A percentile compares a stretch with the other conserved stretches of the same genome.
These are phyloP conservation scores for Cladosporium sp. DNA, from an alignment of 2,329 filamentous ascomycete genomes.

Conservation along the genomic window DNA sequence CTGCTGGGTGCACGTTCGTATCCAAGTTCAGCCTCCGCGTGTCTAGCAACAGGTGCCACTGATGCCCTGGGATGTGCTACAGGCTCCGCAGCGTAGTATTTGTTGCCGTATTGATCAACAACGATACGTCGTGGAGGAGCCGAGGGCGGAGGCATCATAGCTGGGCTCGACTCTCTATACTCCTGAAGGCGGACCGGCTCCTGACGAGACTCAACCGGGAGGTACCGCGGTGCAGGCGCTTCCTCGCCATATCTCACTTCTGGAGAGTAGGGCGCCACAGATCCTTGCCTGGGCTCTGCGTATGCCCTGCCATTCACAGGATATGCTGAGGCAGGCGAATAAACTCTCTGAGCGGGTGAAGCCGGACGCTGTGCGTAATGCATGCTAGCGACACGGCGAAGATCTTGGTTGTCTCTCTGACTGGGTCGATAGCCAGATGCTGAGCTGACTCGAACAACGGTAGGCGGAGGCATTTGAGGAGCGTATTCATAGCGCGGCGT, in stretches of 20 bases:
- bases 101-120: conserved; percentile 76
- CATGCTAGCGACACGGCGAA: conserved; percentile 44
- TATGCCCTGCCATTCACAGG: conserved; percentile 41
- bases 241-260: conserved; percentile 30
- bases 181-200: conserved; percentile 18
- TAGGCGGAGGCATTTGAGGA: conserved; percentile 28
- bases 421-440: conserved; percentile 30
- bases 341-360: conserved; percentile 38
- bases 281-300: conserved; percentile 31
- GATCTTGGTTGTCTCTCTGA: conserved; percentile 42
- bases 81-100: conserved; percentile 60
- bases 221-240: conserved; percentile 33
- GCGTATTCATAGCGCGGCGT: conserved; percentile 8
- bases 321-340: conserved; percentile 35
- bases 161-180: conserved; percentile 32
- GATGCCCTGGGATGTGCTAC: conserved; percentile 44
- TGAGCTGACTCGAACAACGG: conserved; percentile 36
- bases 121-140: conserved; percentile 56
- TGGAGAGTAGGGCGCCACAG: conserved; percentile 2
- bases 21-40: conserved; percentile 36
- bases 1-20: conserved; percentile 59
- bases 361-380: conserved; percentile 42
- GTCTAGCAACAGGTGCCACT: conserved; percentile 36
- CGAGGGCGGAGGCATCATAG: conserved; percentile 45
- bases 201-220: conserved; percentile 36